Conservation (phyloP, 108 stramenopile species). For the Skeletonema tropicum region DNA sequence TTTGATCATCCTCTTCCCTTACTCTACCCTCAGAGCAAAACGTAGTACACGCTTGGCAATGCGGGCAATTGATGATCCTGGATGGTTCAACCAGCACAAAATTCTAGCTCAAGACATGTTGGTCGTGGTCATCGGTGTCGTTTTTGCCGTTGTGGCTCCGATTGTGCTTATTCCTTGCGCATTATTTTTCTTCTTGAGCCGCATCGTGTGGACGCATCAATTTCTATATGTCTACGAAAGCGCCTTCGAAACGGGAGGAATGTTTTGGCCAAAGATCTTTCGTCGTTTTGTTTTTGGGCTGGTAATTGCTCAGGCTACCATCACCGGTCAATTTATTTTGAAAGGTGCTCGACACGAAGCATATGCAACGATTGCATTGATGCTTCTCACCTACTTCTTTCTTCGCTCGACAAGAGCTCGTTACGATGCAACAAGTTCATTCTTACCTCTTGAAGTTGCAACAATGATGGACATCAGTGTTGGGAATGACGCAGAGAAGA, state of each 20-base stretch:
- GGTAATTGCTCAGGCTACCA: slow-evolving; percentile 89
- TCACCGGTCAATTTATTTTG: slow-evolving; percentile 90
- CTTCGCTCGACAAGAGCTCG: slow-evolving; percentile 81
- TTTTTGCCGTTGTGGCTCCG: slow-evolving; percentile 92
- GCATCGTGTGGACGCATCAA: slow-evolving; percentile 93
- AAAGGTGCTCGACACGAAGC: slow-evolving; percentile 89
- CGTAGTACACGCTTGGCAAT: slow-evolving; percentile 65
- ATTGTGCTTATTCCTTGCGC: slow-evolving; percentile 85
- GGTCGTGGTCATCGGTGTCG: slow-evolving; percentile 87
- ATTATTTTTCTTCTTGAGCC: slow-evolving; percentile 77
- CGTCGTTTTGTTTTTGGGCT: slow-evolving; percentile 90
- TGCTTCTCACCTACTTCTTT: slow-evolving; percentile 87
- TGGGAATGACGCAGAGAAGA: slow-evolving; percentile 68
- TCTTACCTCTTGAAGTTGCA: slow-evolving; percentile 87
- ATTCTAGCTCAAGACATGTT: slow-evolving; percentile 93
- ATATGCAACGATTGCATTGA: slow-evolving; percentile 88
- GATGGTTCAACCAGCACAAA: slow-evolving; percentile 92
- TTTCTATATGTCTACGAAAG: slow-evolving; percentile 91
- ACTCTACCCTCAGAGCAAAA: slow-evolving; percentile 76
- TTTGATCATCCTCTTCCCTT: slow-evolving; percentile 69
- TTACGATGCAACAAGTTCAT: slow-evolving; percentile 85
- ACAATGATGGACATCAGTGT: slow-evolving; percentile 90
- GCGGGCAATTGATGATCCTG: slow-evolving; percentile 89
- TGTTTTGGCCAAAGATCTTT: slow-evolving; percentile 94
- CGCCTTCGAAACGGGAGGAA: slow-evolving; percentile 92